Evolutionary conservation across 163 green algal species (phyloP).

Genomic region (Chloromonas sp.): DNA sequence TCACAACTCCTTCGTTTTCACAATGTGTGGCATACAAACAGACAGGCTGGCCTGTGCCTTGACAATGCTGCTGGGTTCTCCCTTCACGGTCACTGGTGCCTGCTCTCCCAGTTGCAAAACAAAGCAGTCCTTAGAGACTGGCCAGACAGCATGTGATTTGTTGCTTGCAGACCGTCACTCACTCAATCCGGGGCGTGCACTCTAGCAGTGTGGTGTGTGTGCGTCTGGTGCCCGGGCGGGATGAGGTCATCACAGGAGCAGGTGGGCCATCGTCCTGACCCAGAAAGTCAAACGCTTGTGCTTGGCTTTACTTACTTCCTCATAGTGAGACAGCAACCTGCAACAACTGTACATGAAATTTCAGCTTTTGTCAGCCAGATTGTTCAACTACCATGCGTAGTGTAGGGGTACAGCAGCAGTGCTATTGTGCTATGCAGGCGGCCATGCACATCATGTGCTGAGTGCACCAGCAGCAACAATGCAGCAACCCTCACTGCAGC

Average conservation of each 20-base stretch:
- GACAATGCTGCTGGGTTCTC: background rate
- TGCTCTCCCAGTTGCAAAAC: no score
- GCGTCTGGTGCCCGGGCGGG: constrained; percentile 5
- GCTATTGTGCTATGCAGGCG: background rate
- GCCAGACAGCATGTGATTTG: background rate
- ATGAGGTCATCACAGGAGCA: constrained; percentile 16
- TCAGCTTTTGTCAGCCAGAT: no score
- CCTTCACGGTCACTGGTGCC: no score
- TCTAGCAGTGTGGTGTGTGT: constrained; percentile 19
- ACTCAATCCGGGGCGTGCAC: constrained; percentile 20
- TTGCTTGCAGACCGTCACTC: background rate
- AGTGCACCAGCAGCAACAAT: no score
- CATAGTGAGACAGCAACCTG: no score
- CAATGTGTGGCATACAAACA: background rate
- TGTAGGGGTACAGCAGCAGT: background rate
- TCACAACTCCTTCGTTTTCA: background rate
- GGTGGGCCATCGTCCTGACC: background rate
- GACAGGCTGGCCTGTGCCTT: background rate
- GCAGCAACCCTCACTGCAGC: background rate
- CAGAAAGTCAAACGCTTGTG: background rate
- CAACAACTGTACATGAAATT: no score
- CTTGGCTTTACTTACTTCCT: background rate
- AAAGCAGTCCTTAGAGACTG: no score
- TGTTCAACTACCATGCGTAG: background rate
- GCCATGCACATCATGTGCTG: background rate